Base-by-base conservation (phyloP, 257 asterid genomes). In the Fraxinus pennsylvanica region DNA sequence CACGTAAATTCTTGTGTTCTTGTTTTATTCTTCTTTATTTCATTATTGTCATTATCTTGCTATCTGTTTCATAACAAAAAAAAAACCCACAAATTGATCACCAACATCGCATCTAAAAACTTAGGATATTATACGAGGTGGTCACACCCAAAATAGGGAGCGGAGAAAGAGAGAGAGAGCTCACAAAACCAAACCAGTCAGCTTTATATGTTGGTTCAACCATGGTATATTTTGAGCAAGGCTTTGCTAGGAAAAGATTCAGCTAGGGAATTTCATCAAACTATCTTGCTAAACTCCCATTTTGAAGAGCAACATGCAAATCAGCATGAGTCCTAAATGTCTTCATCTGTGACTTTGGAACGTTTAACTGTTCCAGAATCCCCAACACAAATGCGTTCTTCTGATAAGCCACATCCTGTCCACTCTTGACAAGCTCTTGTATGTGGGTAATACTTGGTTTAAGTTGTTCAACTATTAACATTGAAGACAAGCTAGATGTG, bases 181-280 rank as follows among this genome's bases (percentile, higher is more conserved):
- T 22, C 27, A 84, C 88, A 82, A 83, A 78, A 54, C 87, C 82
- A 15, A 85, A 83, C 19, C 89, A 86, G 32, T 45, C 85, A 29
- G 83, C 75, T 72, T 74, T 81, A 30, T 52, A 71, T 1, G 82
- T 74, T 29, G 84, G 81, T 73, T 67, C 81, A 22, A 83, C 74
- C 74, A 73, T 67, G 22, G 80, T 78, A 61, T 75, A 85, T 52
- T 82, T 50, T 12, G 82, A 69, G 66, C 87, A 79, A 45, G 80
- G 21, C 41, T 57, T 47, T 14, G 78, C 74, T 13, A 76, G 80
- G 75, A 86, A 79, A 43, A 79, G 39, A 78, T 76, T 80, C 21
- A 84, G 32, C 45, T 79, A 87, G 1, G 89, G 90, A 22, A 76
- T 79, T 66, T 84, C 88, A 52, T 84, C 87, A 27, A 84, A 82